These are phyloP conservation scores for Pseudogymnoascus sp. DNA, from an alignment of 2,329 filamentous ascomycete species.

Conservation along the genomic window DNA sequence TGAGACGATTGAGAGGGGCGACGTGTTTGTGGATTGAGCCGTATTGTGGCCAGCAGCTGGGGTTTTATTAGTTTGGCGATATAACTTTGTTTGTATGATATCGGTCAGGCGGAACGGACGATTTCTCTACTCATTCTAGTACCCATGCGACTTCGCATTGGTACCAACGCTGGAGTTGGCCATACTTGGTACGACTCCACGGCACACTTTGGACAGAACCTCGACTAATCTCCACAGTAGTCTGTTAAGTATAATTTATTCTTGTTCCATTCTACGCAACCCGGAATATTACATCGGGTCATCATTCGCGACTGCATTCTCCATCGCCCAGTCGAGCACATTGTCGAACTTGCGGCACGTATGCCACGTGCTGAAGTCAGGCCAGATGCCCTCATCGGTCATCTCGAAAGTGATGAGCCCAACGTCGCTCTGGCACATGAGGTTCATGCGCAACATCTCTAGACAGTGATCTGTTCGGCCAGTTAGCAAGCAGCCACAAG, in stretches of 20 bases:
- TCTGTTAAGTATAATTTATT: not conserved
- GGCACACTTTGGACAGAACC: not conserved
- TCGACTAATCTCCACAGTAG: not conserved
- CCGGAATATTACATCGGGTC: slow-evolving; percentile 13
- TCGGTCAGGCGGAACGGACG: not conserved
- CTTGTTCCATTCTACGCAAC: not conserved
- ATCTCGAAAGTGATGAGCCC: slow-evolving; percentile 47
- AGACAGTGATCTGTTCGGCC: slow-evolving; percentile 40
- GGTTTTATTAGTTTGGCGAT: not conserved
- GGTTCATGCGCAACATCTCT: slow-evolving; percentile 42
- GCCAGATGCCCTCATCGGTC: slow-evolving; percentile 40
- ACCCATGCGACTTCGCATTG: too few species aligned
- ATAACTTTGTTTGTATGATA: not conserved
- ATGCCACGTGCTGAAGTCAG: slow-evolving; percentile 45
- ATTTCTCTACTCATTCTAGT: too few species aligned
- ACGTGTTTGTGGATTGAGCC: slow-evolving; percentile 13
- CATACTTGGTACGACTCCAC: too few species aligned
- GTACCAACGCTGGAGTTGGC: too few species aligned
- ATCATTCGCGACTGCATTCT: slow-evolving; percentile 38
- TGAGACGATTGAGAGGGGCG: slow-evolving; percentile 18
- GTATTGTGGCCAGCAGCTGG: not conserved
- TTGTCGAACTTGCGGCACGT: slow-evolving; percentile 46
- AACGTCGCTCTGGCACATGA: slow-evolving; percentile 48
- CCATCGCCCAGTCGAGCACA: slow-evolving; percentile 43
- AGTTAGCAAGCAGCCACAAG: slow-evolving; percentile 7